Conservation (phyloP, 257 asterid genomes). For the Fraxinus pennsylvanica region DNA sequence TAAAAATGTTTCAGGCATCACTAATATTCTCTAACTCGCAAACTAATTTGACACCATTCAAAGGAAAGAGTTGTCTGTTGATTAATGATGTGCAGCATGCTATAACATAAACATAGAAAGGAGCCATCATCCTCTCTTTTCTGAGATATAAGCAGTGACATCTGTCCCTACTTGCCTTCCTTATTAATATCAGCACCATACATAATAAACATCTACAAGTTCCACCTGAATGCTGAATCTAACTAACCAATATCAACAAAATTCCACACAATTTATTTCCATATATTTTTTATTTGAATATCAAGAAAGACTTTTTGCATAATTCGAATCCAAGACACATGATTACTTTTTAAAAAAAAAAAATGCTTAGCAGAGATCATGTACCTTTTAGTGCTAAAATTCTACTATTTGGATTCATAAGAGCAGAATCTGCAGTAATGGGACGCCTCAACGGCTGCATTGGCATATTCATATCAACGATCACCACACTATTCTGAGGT, state of each 20-base stretch:
- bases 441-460: conserved; percentile 95
- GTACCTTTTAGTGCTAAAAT: conserved; percentile 93
- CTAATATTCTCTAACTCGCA: conserved; percentile 13
- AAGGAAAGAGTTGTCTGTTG: not conserved
- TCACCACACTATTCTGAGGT: conserved; percentile 94
- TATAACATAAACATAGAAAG: conserved; percentile 4
- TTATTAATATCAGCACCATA: not conserved
- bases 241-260: not conserved
- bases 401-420: conserved; percentile 90
- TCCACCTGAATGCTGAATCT: not conserved
- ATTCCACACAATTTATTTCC: conserved; percentile 11
- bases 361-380: not conserved
- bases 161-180: not conserved
- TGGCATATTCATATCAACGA: conserved; percentile 92
- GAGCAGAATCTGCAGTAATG: conserved; percentile 96
- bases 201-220: not conserved
- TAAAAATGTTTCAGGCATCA: conserved; percentile 9
- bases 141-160: not conserved
- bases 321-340: not conserved
- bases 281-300: not conserved
- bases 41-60: not conserved
- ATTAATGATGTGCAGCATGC: conserved; percentile 4
- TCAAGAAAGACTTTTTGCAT: conserved; percentile 1
- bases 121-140: not conserved
- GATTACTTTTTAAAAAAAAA: not conserved